Evolutionary conservation across 441 rosid genomes (phyloP).

Genomic region (Iberis amara): DNA sequence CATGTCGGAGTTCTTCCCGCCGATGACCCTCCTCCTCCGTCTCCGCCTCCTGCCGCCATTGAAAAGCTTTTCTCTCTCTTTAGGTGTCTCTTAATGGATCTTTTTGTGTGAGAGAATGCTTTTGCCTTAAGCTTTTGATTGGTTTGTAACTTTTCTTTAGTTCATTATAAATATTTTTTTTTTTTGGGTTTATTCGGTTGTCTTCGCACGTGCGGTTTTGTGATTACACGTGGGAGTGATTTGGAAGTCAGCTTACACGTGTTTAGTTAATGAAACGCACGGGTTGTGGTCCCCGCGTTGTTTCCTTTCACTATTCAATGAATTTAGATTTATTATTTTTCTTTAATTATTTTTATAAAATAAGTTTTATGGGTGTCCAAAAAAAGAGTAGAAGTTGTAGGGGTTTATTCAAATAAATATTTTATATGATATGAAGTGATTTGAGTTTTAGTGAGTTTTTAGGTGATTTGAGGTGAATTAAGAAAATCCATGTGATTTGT

Average conservation of each 20-base stretch:
- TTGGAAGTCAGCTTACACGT: constrained; percentile 32
- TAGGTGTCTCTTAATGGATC: background rate
- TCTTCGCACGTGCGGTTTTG: constrained; percentile 31
- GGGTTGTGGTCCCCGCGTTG: constrained; percentile 32
- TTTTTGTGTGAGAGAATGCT: too few relatives aligned
- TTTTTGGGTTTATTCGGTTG: background rate
- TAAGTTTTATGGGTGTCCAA: too few relatives aligned
- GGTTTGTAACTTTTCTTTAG: too few relatives aligned
- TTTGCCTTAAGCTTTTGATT: too few relatives aligned
- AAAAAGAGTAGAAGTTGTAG: too few relatives aligned
- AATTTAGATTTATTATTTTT: background rate
- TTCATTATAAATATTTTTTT: background rate
- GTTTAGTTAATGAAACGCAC: constrained; percentile 29
- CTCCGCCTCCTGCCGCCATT: constrained; percentile 30
- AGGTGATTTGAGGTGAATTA: too few relatives aligned
- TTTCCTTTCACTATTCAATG: constrained; percentile 27
- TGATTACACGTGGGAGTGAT: constrained; percentile 18
- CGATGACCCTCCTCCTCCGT: constrained; percentile 32
- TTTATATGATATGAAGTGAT: too few relatives aligned
- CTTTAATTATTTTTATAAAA: background rate
- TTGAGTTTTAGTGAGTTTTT: too few relatives aligned
- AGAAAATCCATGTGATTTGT: too few relatives aligned
- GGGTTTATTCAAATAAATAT: too few relatives aligned
- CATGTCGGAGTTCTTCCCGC: constrained; percentile 59
- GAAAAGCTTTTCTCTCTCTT: constrained; percentile 11